Conservation (phyloP, 495 filamentous ascomycete genomes). For the Xylaria curta region DNA sequence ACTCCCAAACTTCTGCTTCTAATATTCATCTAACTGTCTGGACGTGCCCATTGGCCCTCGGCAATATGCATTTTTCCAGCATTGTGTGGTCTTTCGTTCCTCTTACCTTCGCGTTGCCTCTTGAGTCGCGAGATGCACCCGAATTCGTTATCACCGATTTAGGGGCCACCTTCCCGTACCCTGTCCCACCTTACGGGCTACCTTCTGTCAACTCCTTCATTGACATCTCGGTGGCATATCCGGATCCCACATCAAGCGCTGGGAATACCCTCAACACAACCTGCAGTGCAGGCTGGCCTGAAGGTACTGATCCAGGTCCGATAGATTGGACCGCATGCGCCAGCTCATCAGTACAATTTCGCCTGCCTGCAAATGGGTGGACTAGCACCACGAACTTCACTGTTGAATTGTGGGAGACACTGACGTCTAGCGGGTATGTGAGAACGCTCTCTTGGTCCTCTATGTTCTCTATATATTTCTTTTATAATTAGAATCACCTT, state of each 20-base stretch:
- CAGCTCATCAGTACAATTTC: slow-evolving; percentile 28
- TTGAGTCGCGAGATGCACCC: slow-evolving; percentile 27
- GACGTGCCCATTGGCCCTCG: background rate
- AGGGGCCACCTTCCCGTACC: slow-evolving; percentile 33
- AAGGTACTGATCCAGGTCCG: slow-evolving; percentile 29
- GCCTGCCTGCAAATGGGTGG: slow-evolving; percentile 34
- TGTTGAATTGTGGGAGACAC: slow-evolving; percentile 33
- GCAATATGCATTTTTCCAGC: background rate
- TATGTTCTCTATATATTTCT: background rate
- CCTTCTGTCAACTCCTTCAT: slow-evolving; percentile 32
- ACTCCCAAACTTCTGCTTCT: background rate
- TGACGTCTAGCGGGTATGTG: slow-evolving; percentile 33
- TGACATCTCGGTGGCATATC: slow-evolving; percentile 60
- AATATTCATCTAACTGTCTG: too few relatives aligned
- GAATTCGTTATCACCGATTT: slow-evolving; percentile 36
- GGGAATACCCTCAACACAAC: slow-evolving; percentile 49
- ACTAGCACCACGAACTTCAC: slow-evolving; percentile 31
- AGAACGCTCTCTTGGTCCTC: background rate
- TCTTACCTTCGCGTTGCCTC: slow-evolving; percentile 29
- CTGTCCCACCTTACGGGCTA: slow-evolving; percentile 27
- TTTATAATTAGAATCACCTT: background rate
- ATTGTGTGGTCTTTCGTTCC: slow-evolving; percentile 26
- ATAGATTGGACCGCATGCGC: slow-evolving; percentile 34
- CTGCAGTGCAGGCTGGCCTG: slow-evolving; percentile 33
- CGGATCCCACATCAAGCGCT: slow-evolving; percentile 71